phyloP scores from a whole-genome alignment of 108 stramenopile species.

The Skeletonema menzelii region DNA sequence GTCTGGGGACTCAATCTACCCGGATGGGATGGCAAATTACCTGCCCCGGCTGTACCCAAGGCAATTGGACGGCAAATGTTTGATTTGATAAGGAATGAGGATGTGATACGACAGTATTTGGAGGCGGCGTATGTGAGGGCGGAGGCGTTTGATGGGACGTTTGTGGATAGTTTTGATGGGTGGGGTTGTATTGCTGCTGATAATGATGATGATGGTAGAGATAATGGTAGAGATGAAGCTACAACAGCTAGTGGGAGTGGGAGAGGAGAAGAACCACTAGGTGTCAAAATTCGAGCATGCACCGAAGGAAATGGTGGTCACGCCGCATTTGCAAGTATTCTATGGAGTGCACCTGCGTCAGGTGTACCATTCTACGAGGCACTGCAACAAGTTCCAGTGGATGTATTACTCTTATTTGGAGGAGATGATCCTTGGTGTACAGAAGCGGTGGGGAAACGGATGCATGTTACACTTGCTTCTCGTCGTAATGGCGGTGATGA shows the following conservation, averaged over 20 bases:
- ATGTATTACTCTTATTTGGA: slow-evolving; percentile 76
- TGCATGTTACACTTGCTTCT: slow-evolving; percentile 47
- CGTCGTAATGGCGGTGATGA: background rate
- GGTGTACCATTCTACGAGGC: slow-evolving; percentile 49
- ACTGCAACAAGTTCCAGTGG: slow-evolving; percentile 50
- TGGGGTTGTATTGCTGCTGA: background rate
- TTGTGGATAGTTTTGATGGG: slow-evolving; percentile 14
- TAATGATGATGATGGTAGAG: background rate
- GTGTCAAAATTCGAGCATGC: slow-evolving; percentile 55
- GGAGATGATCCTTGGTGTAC: slow-evolving; percentile 79
- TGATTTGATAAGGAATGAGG: slow-evolving; percentile 63
- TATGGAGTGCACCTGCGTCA: slow-evolving; percentile 71
- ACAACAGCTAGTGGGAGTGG: slow-evolving; percentile 20
- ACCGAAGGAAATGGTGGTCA: slow-evolving; percentile 84
- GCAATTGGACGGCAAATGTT: slow-evolving; percentile 66
- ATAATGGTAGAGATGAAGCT: background rate
- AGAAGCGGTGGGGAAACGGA: slow-evolving; percentile 47
- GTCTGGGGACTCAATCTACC: slow-evolving; percentile 88
- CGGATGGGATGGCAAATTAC: slow-evolving; percentile 70
- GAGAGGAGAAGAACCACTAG: background rate
- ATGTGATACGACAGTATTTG: slow-evolving; percentile 68
- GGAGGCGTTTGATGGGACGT: slow-evolving; percentile 58
- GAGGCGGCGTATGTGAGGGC: slow-evolving; percentile 51
- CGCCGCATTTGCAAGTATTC: slow-evolving; percentile 82
- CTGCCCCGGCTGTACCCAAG: slow-evolving; percentile 61